These are phyloP conservation scores for Hypoxylon rubiginosum DNA, from an alignment of 2,329 filamentous ascomycete species.

Conservation along the genomic window DNA sequence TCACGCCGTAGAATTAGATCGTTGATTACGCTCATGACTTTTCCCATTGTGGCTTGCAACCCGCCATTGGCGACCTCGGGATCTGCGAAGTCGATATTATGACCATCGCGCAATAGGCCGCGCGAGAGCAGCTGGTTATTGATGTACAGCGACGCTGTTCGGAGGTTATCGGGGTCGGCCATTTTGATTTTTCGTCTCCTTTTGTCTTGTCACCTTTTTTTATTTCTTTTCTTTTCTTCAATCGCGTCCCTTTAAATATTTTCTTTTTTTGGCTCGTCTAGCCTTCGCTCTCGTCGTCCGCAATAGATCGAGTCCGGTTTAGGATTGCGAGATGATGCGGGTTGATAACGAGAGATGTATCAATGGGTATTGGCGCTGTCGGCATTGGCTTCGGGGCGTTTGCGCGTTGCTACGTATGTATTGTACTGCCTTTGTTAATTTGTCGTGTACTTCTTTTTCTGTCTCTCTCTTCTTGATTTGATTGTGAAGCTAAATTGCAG, in stretches of 20 bases:
- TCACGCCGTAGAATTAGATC: slow-evolving; percentile 92
- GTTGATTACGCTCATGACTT: slow-evolving; percentile 93
- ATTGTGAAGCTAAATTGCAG: not conserved
- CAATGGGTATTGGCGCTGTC: slow-evolving; percentile 23
- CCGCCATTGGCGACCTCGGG: slow-evolving; percentile 74
- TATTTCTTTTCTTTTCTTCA: not conserved
- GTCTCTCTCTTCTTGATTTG: not conserved
- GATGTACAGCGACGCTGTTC: slow-evolving; percentile 78
- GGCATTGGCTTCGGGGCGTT: slow-evolving; percentile 30
- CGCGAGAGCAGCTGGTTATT: slow-evolving; percentile 78
- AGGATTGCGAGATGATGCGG: slow-evolving; percentile 17
- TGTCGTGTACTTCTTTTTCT: slow-evolving; percentile 1
- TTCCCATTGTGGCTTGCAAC: slow-evolving; percentile 77
- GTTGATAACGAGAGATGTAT: slow-evolving; percentile 8
- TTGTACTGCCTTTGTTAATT: not conserved
- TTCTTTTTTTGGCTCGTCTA: slow-evolving; percentile 5
- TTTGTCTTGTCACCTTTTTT: slow-evolving; percentile 5
- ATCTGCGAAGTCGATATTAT: slow-evolving; percentile 84
- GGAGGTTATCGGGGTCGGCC: slow-evolving; percentile 72
- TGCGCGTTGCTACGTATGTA: not conserved
- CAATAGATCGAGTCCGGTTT: not conserved
- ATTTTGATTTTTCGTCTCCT: slow-evolving; percentile 37
- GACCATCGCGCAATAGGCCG: slow-evolving; percentile 75
- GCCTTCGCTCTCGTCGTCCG: slow-evolving; percentile 7
- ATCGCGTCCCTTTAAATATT: slow-evolving; percentile 1